Evolutionary conservation across 179 eudicot species (phyloP), one percentile per base, ranked within the genome.

Genomic region (Beta lomatogona): DNA sequence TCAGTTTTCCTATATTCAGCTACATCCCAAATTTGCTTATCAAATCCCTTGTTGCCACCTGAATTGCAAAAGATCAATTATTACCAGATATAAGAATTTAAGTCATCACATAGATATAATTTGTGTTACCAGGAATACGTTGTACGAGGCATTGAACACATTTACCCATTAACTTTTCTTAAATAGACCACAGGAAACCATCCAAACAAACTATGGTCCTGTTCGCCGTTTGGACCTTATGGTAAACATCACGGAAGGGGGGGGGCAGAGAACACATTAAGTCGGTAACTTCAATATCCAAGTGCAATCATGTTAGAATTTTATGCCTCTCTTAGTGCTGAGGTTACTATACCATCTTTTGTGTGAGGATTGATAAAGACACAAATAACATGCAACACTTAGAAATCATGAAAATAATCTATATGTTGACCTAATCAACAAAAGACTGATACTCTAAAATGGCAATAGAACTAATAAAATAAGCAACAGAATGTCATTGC

Each of bases 21-120:
- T 61, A 96, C 97, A 28, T 96, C 97, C 99, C 99, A 94, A n/a
- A 96, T 84, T 55, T 87, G 91, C 90, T 94, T 94, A 86, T 96
- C 99, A 74, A 86, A 96, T 65, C 99, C 98, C 83, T 93, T 92
- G 76, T 86, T 64, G 64, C 99, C 99, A 81, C 99, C 99, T 92
- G 63, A 53, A 85, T 75, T 48, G 57, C 45, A 70, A 80, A 71
- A 79, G 75, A 73, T 45, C 3, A 44, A 36, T 58, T n/a, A 36
- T 66, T 50, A 77, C 53, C 53, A 8, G 18, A 12, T 55, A 48
- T 9, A 50, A 68, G 15, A 4, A 48, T 25, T 76, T 11, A 22
- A 36, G 41, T 36, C 50, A 9, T 44, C 19, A 21, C 66, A 55
- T 52, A 5, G 16, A 48, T 50, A n/a, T 28, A 46, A 18, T 16